phyloP scores from a whole-genome alignment of 495 filamentous ascomycete genomes.

The Margaritispora aquatica region DNA sequence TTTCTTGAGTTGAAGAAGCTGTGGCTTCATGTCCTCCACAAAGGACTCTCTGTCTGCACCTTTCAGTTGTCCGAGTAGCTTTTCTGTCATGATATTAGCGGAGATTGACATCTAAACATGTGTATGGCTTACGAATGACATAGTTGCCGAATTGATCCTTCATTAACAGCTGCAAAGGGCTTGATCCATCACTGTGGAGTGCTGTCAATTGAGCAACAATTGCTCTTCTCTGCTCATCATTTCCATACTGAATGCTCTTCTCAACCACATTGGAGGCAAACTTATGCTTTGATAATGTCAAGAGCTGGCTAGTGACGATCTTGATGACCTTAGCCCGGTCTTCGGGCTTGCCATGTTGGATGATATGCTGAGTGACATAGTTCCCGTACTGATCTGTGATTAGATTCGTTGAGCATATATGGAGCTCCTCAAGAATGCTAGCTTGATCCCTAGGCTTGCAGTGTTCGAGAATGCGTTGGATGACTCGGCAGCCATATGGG shows the following conservation, averaged over 20 bases:
- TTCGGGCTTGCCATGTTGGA: slow-evolving; percentile 70
- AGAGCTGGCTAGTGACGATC: slow-evolving; percentile 62
- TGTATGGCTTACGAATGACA: slow-evolving; percentile 80
- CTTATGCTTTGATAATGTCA: slow-evolving; percentile 87
- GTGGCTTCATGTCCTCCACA: slow-evolving; percentile 65
- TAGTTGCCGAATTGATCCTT: slow-evolving; percentile 95
- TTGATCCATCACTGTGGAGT: slow-evolving; percentile 55
- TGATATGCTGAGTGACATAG: slow-evolving; percentile 94
- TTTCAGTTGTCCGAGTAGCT: slow-evolving; percentile 65
- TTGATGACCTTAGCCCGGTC: slow-evolving; percentile 69
- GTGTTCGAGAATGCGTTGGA: slow-evolving; percentile 87
- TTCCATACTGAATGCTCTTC: slow-evolving; percentile 78
- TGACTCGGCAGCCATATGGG: slow-evolving; percentile 85
- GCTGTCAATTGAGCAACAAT: slow-evolving; percentile 65
- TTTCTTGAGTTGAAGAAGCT: slow-evolving; percentile 67
- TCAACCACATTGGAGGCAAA: slow-evolving; percentile 98
- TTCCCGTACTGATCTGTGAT: slow-evolving; percentile 92
- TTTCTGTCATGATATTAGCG: slow-evolving; percentile 49
- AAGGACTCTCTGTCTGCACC: slow-evolving; percentile 59
- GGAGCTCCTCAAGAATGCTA: slow-evolving; percentile 72
- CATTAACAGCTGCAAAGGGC: slow-evolving; percentile 67
- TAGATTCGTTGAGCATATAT: slow-evolving; percentile 60
- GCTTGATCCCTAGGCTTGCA: slow-evolving; percentile 67
- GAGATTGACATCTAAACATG: neutral
- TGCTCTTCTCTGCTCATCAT: slow-evolving; percentile 56